phyloP scores from a whole-genome alignment of 768 basidiomycete species.

The Psilocybe cubensis region DNA sequence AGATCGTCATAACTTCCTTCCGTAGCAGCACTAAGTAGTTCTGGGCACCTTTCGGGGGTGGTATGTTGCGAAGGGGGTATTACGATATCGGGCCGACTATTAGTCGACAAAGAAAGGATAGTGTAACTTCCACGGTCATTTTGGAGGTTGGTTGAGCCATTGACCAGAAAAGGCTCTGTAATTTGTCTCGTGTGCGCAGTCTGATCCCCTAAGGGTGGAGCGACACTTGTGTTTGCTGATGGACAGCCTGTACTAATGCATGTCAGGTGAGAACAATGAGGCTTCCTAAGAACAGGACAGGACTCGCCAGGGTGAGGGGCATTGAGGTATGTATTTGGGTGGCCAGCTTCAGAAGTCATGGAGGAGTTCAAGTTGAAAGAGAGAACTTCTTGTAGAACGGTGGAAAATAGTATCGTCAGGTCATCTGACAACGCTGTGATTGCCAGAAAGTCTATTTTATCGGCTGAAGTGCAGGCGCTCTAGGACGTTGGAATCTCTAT shows the following conservation, averaged over 20 bases:
- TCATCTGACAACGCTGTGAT: not conserved
- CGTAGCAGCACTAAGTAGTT: constrained; percentile 15
- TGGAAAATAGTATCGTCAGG: not conserved
- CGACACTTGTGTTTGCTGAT: not conserved
- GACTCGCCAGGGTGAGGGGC: not conserved
- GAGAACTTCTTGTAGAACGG: not conserved
- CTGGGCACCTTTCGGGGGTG: constrained; percentile 5
- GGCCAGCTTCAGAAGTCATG: not conserved
- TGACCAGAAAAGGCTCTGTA: not conserved
- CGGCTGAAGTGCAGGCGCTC: not conserved
- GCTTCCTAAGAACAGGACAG: not conserved
- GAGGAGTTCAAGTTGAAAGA: not conserved
- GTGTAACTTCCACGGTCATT: not conserved
- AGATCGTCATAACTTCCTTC: constrained; percentile 23
- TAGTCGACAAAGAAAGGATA: not conserved
- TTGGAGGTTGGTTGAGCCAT: not conserved
- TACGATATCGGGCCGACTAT: constrained; percentile 8
- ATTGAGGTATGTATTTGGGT: not conserved
- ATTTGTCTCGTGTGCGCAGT: not conserved
- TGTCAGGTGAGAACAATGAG: not conserved
- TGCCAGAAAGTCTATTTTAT: constrained; percentile 1
- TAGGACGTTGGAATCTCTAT: not conserved
- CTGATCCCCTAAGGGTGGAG: not conserved
- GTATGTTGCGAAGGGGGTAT: not conserved
- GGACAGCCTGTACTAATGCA: not conserved